Percentiles rank a stretch among this genome's conserved stretches.
These are phyloP conservation scores for Stephania yunnanensis DNA, from an alignment of 164 flowering plant species.

Conservation along the genomic window DNA sequence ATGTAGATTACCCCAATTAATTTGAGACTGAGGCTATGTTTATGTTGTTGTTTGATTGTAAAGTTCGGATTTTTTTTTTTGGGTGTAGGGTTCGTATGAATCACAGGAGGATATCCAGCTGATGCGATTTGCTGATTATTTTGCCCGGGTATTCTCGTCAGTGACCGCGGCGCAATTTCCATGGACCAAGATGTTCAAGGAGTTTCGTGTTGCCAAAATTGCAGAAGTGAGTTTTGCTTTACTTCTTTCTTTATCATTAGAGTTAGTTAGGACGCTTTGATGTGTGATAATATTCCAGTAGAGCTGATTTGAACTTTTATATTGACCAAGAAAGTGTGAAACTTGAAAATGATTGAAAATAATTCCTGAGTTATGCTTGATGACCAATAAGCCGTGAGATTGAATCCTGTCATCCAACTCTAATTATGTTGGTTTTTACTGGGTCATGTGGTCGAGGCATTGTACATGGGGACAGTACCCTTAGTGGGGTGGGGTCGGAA, in stretches of 20 bases:
- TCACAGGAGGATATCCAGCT: slow-evolving; percentile 56
- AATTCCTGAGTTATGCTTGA: no score
- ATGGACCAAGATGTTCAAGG: slow-evolving; percentile 63
- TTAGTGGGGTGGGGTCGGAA: no score
- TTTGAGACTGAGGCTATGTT: no score
- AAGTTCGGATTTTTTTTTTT: not conserved
- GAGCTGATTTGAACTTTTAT: not conserved
- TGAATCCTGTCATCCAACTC: no score
- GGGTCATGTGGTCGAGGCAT: no score
- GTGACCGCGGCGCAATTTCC: slow-evolving; percentile 65
- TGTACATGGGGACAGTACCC: no score
- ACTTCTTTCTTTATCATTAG: no score
- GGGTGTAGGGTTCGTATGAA: slow-evolving; percentile 47
- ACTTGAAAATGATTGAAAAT: no score
- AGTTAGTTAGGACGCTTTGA: not conserved
- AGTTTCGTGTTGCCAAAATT: slow-evolving; percentile 50
- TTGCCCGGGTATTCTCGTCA: slow-evolving; percentile 51
- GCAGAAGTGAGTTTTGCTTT: slow-evolving; percentile 43
- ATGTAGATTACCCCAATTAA: no score
- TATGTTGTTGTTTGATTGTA: not conserved
- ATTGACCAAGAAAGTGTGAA: no score
- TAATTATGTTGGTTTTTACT: no score
- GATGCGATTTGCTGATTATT: slow-evolving; percentile 80
- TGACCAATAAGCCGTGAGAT: no score
- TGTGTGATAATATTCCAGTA: not conserved